Evolutionary conservation across 129 eudicot species (phyloP), one percentile per base, ranked within the genome.

Genomic region (Tanacetum coccineum): DNA sequence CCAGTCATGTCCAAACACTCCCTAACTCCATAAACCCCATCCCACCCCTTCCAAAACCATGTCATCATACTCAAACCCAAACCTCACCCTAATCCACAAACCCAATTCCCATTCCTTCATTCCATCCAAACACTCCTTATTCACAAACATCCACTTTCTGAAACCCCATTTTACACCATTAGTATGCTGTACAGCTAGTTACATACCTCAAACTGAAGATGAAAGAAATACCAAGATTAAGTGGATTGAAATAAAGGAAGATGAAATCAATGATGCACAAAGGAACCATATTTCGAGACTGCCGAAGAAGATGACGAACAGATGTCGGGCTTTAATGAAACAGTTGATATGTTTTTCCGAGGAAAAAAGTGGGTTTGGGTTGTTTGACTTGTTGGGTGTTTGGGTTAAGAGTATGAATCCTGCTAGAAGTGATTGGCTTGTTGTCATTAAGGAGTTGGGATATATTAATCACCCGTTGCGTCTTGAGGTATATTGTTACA

Each of bases 351-450:
- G 95, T 57, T 86, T 70, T 67, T 73, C 88, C 1, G 52, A 77
- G 17, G 86, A 84, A 48, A 81, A 77, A 45, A 71, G 68, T 13
- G 74, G 55, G 10, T 36, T 36, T 51, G 64, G 54, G n/a, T 49
- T 93, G 2, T 30, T 78, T 17, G 60, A 15, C 9, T 66, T 93
- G 87, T 68, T 93, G 76, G 81, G 81, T 72, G 75, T 81, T 6
- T 93, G 98, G 96, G 95, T 76, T 73, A 88, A 45, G 81, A 82
- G 96, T 71, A 88, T 83, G 80, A 80, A 84, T 64, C 98, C 98
- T 46, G 76, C 58, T 57, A 79, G 98, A 79, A 92, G 96, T 74
- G 98, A 88, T 68, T 93, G 98, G 96, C 95, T 93, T 77, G 70
- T 81, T 30, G 83, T 86, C 73, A 89, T 93, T 28, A 93, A 86